Percentiles rank a stretch among this genome's conserved stretches.
Evolutionary conservation across 441 rosid genomes (phyloP).

Genomic region (Theobroma grandiflorum): DNA sequence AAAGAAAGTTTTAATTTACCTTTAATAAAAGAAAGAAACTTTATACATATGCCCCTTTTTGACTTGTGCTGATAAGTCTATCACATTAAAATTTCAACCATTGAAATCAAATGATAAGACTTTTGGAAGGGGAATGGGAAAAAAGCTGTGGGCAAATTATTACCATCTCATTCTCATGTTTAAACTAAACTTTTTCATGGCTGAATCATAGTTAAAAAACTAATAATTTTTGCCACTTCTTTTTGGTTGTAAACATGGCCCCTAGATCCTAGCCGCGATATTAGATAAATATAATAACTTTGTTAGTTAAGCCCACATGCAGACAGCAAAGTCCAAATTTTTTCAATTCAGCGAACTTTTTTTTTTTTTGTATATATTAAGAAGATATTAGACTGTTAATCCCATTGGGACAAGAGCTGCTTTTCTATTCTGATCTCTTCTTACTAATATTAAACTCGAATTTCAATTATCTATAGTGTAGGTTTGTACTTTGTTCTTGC

Average conservation of each 20-base stretch:
- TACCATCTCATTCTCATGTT: too few species aligned
- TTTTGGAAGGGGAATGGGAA: too few species aligned
- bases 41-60: too few species aligned
- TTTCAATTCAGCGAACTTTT: constrained; percentile 23
- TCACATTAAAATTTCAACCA: too few species aligned
- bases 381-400: background rate
- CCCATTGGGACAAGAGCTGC: constrained; percentile 24
- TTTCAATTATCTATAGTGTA: background rate
- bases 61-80: too few species aligned
- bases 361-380: background rate
- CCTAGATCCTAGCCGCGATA: background rate
- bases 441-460: constrained; percentile 9
- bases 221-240: background rate
- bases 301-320: constrained; percentile 23
- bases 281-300: background rate
- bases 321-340: constrained; percentile 43
- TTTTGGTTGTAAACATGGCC: background rate
- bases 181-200: too few species aligned
- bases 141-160: too few species aligned
- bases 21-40: too few species aligned
- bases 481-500: background rate
- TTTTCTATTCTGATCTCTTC: background rate
- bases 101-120: too few species aligned
- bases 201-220: background rate
- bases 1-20: too few species aligned